Conservation (phyloP, 176 grass and related monocot species). For the Aechmea fasciata region DNA sequence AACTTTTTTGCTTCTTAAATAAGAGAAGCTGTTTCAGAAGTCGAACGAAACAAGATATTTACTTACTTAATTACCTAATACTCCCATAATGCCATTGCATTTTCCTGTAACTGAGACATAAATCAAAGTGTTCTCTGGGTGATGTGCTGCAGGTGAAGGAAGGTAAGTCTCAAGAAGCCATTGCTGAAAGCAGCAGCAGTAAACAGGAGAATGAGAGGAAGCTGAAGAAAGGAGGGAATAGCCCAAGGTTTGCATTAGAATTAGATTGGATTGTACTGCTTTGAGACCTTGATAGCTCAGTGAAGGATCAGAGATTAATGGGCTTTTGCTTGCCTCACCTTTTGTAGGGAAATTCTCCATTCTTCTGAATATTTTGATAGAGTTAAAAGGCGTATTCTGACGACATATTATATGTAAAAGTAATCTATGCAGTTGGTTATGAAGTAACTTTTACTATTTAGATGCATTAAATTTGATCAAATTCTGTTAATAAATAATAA, state of each 20-base stretch:
- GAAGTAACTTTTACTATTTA: too few species aligned
- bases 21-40: too few species aligned
- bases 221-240: background rate
- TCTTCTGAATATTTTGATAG: background rate
- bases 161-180: background rate
- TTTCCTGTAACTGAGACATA: background rate
- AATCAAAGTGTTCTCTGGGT: background rate
- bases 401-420: too few species aligned
- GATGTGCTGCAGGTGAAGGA: background rate
- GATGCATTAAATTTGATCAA: too few species aligned
- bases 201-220: background rate
- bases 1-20: too few species aligned
- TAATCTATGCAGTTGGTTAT: too few species aligned
- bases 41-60: too few species aligned
- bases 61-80: too few species aligned
- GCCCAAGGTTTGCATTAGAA: slow-evolving; percentile 36
- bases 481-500: too few species aligned
- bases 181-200: background rate
- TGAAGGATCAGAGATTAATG: background rate
- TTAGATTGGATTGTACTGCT: slow-evolving; percentile 55
- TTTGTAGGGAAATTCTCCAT: background rate
- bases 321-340: background rate
- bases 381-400: too few species aligned
- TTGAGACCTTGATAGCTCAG: slow-evolving; percentile 37
- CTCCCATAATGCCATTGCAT: background rate